Base-by-base conservation (phyloP, 2,329 filamentous ascomycete genomes). In the Amauroascus niger region DNA sequence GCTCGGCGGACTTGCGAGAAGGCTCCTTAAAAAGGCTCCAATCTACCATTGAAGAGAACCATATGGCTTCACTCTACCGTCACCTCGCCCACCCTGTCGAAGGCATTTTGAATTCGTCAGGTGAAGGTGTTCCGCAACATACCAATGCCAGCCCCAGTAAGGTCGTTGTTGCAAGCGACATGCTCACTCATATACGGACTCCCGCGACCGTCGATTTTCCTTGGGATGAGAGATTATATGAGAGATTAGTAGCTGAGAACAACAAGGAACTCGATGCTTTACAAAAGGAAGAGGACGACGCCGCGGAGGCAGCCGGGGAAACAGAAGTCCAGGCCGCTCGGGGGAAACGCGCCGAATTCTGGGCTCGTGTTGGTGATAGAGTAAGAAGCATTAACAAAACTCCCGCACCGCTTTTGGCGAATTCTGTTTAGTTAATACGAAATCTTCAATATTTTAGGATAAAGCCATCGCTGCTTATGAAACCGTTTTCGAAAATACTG, bases 281-380 rank as follows among this genome's bases (percentile, higher is more conserved):
- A 64, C 83, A 90, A 73, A 89, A 89, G 71, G 87, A 93, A 71
- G 85, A 91, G 70, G 91, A 95, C 58, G 90, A 98, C 68, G 93
- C 93, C 8, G 85, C 86, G 39, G 93, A 98, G 78, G 90, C 94
- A 71, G 91, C 91, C 56, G 93, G 93, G 53, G 93, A 98, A 65
- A 96, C 88, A 11, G 93, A 98, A 74, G 83, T 98, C 60, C 84
- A 91, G 73, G 87, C 88, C 53, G 93, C 90, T 61, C 83, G 87
- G 71, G 90, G 90, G 62, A 97, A 97, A 79, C 81, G 90, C 64
- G 93, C 93, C 56, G 93, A 98, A 71, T 94, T 95, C 71, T 96
- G 88, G 80, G 91, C 94, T 57, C 82, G 88, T 61, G 88, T 97
- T 59, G 91, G 90, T 62, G 93, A 98, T 75, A 97, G 97, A 84